Conservation (phyloP, 805 yeast species). For the Saccharomycopsis sp. region DNA sequence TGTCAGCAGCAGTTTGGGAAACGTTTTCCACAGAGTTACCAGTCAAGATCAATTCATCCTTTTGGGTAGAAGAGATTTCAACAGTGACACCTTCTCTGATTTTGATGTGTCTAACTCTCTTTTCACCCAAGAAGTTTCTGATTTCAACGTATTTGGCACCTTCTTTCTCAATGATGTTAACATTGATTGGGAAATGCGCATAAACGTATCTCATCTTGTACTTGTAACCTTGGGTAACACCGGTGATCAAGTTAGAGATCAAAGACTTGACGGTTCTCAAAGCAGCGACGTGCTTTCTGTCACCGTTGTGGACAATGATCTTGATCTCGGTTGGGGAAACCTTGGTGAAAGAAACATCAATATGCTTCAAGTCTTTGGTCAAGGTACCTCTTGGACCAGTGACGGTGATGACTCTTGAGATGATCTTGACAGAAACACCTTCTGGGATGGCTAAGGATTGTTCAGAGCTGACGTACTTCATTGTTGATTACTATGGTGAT, state of each 20-base stretch:
- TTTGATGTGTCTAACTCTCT: slow-evolving; percentile 85
- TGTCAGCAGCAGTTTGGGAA: slow-evolving; percentile 97
- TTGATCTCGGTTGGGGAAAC: slow-evolving; percentile 65
- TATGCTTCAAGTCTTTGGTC: slow-evolving; percentile 86
- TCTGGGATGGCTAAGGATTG: slow-evolving; percentile 83
- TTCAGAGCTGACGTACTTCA: slow-evolving; percentile 87
- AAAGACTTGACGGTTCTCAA: slow-evolving; percentile 97
- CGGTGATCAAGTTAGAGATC: slow-evolving; percentile 88
- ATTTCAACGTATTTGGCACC: slow-evolving; percentile 77
- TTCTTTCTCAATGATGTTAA: slow-evolving; percentile 79
- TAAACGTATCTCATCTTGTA: slow-evolving; percentile 99
- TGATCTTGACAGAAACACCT: slow-evolving; percentile 86
- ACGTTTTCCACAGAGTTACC: slow-evolving; percentile 98
- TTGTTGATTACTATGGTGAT: slow-evolving; percentile 25
- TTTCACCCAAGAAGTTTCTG: slow-evolving; percentile 99
- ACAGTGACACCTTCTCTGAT: slow-evolving; percentile 85
- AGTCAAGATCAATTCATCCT: slow-evolving; percentile 87
- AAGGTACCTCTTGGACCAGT: slow-evolving; percentile 97
- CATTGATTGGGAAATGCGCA: slow-evolving; percentile 99
- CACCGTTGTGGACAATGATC: slow-evolving; percentile 96
- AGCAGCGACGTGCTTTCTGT: slow-evolving; percentile 99
- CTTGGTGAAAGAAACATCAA: slow-evolving; percentile 89
- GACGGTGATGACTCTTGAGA: slow-evolving; percentile 84
- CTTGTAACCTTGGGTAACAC: slow-evolving; percentile 98
- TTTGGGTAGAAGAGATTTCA: slow-evolving; percentile 73